A percentile compares a stretch with the other conserved stretches of the same genome.
phyloP scores from a whole-genome alignment of 768 basidiomycete species.

The Lactarius evosmus region DNA sequence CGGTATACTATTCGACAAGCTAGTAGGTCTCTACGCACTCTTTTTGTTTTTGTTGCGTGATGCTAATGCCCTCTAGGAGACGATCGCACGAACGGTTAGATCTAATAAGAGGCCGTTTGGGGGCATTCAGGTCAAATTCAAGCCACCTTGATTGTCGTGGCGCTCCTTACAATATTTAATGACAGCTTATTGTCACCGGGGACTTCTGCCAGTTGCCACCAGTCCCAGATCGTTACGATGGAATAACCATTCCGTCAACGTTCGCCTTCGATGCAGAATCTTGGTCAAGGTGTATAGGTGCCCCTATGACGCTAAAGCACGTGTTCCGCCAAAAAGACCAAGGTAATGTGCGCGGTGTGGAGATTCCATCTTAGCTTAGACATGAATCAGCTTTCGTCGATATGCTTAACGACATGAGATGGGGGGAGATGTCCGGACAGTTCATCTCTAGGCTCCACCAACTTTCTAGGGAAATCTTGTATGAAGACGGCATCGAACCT shows the following conservation, averaged over 20 bases:
- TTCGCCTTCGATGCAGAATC: constrained; percentile 80
- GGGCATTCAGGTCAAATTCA: constrained; percentile 66
- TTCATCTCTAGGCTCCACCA: constrained; percentile 48
- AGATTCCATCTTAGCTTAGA: neutral
- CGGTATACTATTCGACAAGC: constrained; percentile 74
- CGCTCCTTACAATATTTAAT: constrained; percentile 13
- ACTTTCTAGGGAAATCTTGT: constrained; percentile 55
- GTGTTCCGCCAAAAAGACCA: constrained; percentile 91
- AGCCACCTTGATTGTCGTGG: neutral
- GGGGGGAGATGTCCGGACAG: constrained; percentile 53
- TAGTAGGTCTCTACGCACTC: constrained; percentile 42
- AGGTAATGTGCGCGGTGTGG: constrained; percentile 36
- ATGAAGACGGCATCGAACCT: constrained; percentile 72
- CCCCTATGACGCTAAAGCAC: constrained; percentile 54
- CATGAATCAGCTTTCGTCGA: constrained; percentile 53
- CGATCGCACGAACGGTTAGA: constrained; percentile 59
- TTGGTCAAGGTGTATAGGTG: constrained; percentile 65
- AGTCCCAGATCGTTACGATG: constrained; percentile 51
- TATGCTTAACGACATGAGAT: constrained; percentile 86
- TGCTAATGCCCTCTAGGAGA: constrained; percentile 44
- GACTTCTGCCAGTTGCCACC: constrained; percentile 93
- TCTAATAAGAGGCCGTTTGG: constrained; percentile 63
- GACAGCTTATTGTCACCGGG: constrained; percentile 77
- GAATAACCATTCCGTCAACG: constrained; percentile 42
- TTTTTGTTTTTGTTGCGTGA: neutral